Conservation (phyloP, 345 rosid species). For the Camelina laxa region DNA sequence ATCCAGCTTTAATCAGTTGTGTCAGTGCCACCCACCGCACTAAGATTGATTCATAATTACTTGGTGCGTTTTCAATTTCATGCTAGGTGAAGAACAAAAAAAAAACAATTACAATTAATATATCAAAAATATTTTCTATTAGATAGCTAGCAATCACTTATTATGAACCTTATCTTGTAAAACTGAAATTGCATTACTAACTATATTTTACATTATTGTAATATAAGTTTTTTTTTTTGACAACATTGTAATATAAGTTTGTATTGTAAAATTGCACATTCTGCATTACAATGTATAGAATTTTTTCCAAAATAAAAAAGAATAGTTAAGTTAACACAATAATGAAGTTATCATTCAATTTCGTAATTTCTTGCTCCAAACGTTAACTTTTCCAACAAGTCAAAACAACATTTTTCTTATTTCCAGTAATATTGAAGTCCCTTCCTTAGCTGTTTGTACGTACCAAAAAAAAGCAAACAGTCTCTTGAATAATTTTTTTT, state of each 20-base stretch:
- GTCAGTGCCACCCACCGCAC: constrained; percentile 85
- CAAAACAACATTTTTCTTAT: constrained; percentile 14
- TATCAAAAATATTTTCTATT: neutral
- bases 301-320: too few relatives aligned
- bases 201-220: too few relatives aligned
- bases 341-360: neutral
- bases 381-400: constrained; percentile 10
- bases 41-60: constrained; percentile 68
- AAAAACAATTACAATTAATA: too few relatives aligned
- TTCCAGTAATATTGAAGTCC: neutral
- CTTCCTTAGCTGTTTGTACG: neutral
- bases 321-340: too few relatives aligned
- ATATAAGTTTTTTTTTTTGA: too few relatives aligned
- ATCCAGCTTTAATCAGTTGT: constrained; percentile 53
- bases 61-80: constrained; percentile 33
- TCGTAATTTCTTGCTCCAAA: neutral
- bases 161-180: too few relatives aligned
- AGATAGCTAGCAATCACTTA: neutral
- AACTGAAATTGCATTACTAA: too few relatives aligned
- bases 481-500: neutral
- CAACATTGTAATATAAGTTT: too few relatives aligned
- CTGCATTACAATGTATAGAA: too few relatives aligned
- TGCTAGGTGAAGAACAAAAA: neutral
- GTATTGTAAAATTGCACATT: too few relatives aligned
- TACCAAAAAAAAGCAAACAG: constrained; percentile 6